A percentile compares a stretch with the other conserved stretches of the same genome.
These are phyloP conservation scores for Cystofilobasidium ferigula DNA, from an alignment of 768 basidiomycete species.

Conservation along the genomic window DNA sequence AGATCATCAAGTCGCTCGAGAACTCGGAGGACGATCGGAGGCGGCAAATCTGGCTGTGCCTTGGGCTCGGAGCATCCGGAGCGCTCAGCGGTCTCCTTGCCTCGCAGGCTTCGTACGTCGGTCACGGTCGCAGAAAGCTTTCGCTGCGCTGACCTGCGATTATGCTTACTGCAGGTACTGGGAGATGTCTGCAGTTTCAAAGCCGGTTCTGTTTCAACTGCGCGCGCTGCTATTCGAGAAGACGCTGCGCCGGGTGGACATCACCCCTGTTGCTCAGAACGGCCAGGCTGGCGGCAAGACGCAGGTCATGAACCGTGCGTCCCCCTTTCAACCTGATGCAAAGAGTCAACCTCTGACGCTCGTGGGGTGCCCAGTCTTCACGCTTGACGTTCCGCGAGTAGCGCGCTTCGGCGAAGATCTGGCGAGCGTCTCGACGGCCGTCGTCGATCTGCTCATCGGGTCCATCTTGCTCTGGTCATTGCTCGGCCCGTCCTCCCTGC, in stretches of 20 bases:
- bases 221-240: constrained; percentile 14
- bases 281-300: not conserved
- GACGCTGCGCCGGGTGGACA: constrained; percentile 14
- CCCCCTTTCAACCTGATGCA: no score
- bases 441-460: constrained; percentile 22
- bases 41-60: not conserved
- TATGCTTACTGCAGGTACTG: not conserved
- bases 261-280: not conserved
- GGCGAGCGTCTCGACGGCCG: constrained; percentile 8
- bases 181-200: not conserved
- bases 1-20: constrained; percentile 19
- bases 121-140: not conserved
- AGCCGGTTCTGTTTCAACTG: constrained; percentile 16
- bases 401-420: constrained; percentile 1
- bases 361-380: no score
- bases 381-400: constrained; percentile 16
- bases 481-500: constrained; percentile 12
- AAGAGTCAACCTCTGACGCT: no score
- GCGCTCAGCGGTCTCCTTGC: not conserved
- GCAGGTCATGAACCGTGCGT: constrained; percentile 16
- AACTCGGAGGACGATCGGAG: not conserved
- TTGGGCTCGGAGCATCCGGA: not conserved
- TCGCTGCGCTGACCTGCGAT: not conserved
- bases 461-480: constrained; percentile 10
- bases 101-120: constrained; percentile 6